Conservation (phyloP, 2,329 filamentous ascomycete species). For the Xylariaceae sp. region DNA sequence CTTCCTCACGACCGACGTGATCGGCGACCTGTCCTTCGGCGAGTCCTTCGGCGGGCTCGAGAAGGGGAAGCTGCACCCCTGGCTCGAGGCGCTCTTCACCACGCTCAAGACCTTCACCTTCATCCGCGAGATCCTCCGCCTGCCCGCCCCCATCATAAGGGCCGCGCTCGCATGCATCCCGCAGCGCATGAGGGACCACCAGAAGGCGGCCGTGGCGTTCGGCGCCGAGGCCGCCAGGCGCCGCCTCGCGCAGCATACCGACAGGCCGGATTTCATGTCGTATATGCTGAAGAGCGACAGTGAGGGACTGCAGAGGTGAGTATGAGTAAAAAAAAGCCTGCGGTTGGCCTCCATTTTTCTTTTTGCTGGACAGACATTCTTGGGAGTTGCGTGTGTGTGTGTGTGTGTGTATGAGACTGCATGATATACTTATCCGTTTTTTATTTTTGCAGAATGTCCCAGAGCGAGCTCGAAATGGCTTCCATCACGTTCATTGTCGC, state of each 20-base stretch:
- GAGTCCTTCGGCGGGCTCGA: conserved; percentile 13
- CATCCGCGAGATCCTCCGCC: conserved; percentile 4
- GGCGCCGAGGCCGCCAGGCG: neutral
- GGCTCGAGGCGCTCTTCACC: conserved; percentile 7
- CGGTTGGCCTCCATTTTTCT: too few species aligned
- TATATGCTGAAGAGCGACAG: conserved; percentile 6
- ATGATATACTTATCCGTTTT: neutral
- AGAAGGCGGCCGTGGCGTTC: neutral
- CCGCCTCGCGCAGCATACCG: conserved; percentile 1
- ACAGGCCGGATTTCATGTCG: conserved; percentile 12
- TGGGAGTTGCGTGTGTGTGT: too few species aligned
- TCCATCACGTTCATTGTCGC: conserved; percentile 32
- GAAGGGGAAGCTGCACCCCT: conserved; percentile 7
- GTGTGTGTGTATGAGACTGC: neutral
- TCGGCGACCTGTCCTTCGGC: conserved; percentile 17
- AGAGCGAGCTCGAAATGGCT: conserved; percentile 9
- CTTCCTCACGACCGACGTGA: conserved; percentile 12
- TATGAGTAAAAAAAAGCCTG: too few species aligned
- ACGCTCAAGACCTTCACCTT: conserved; percentile 8
- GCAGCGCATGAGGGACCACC: neutral
- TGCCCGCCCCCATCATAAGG: neutral
- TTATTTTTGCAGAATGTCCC: conserved; percentile 5
- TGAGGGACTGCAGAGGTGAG: conserved; percentile 3
- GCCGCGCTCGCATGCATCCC: neutral
- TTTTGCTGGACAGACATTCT: too few species aligned